These are phyloP conservation scores for Boletus reticuloceps DNA, from an alignment of 768 basidiomycete species.

Conservation along the genomic window DNA sequence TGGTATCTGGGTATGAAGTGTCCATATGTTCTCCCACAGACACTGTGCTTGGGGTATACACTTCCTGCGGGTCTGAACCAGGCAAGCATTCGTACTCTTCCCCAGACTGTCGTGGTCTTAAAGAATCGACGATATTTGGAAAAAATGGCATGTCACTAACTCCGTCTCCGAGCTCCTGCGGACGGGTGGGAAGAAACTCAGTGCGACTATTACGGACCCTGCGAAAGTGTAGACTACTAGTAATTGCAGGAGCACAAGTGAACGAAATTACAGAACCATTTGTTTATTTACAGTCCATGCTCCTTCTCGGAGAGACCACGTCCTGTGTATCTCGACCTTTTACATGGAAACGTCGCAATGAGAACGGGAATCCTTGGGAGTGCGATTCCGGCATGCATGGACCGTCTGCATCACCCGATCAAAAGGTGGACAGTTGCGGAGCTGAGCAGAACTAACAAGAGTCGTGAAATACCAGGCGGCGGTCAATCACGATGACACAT, in stretches of 20 bases:
- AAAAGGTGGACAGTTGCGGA: no score
- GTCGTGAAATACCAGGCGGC: no score
- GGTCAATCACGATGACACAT: no score
- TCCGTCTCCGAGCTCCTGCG: slow-evolving; percentile 1
- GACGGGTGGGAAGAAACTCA: slow-evolving; percentile 9
- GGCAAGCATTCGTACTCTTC: slow-evolving; percentile 46
- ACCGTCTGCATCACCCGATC: no score
- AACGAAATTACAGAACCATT: no score
- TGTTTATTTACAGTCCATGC: background rate
- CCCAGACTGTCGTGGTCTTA: slow-evolving; percentile 14
- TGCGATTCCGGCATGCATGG: no score
- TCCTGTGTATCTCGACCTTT: no score
- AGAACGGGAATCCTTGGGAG: no score
- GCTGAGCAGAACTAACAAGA: no score
- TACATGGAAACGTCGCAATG: no score
- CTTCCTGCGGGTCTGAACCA: slow-evolving; percentile 44
- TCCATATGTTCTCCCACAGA: slow-evolving; percentile 9
- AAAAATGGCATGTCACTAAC: slow-evolving; percentile 17
- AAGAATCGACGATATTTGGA: slow-evolving; percentile 11
- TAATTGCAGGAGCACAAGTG: background rate
- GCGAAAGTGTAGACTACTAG: background rate
- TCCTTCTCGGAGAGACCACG: no score
- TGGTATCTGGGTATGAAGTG: slow-evolving; percentile 27
- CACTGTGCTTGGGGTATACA: slow-evolving; percentile 12
- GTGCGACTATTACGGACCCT: background rate